Evolutionary conservation across 208 protist genomes (phyloP), one percentile per base, ranked within the genome.

Genomic region (Acanthamoeba healyi): DNA sequence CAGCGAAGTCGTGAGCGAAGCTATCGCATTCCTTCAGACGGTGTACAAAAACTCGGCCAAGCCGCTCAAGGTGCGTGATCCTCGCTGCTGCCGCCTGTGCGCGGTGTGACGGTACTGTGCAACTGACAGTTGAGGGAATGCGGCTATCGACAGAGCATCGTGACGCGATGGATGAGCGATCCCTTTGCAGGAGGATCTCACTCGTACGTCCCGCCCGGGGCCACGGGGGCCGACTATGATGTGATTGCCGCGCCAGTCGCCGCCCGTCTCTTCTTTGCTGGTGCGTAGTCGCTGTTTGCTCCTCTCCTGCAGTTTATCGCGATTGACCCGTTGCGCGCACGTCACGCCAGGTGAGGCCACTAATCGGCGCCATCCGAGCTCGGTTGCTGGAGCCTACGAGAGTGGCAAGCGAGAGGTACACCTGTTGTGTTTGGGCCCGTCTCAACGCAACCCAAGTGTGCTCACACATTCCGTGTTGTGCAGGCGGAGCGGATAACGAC

Each of bases 331-430:
- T n/a, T n/a, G n/a, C n/a, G n/a, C n/a, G n/a, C n/a, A n/a, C n/a
- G n/a, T 61, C 12, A 15, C 54, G 12, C 17, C 65, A 74, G 65
- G 70, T 38, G 70, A 81, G 40, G 70, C 70, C 14, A 81, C 70
- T 10, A 81, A 81, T 22, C 70, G 70, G 40, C 29, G 70, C 19
- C 70, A 81, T 22, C 70, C 70, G 34, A 46, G 70, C 70, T 38
- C 70, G 38, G 70, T 81, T 6, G 70, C 32, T 9, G 70, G 70
- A 6, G 70, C 70, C 70, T 81, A 81, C 19, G 24, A 15, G 38
- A 81, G 70, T 38, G 70, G 70, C 38, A 81, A 81, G 70, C 70
- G 70, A 7, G 70, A 81, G 70, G n/a, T n/a, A n/a, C n/a, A n/a
- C n/a, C n/a, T 61, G 54, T 61, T 61, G 15, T 26, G 22, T 22